Conservation (phyloP, 108 stramenopile species). For the Cylindrotheca closterium region DNA sequence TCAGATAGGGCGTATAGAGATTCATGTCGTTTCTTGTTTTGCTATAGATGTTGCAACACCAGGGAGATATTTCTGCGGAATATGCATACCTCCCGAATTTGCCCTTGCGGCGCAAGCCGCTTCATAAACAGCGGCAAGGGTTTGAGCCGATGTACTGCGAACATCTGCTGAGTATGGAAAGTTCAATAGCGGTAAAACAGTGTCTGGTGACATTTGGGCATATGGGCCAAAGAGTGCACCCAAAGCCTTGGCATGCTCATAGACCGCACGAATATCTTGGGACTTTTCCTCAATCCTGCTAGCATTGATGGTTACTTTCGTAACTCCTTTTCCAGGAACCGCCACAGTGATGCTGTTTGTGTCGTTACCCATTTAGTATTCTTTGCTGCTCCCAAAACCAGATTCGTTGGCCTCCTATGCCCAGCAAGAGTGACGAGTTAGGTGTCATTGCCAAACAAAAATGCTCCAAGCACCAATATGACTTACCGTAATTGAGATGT, state of each 20-base stretch:
- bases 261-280: conserved; percentile 64
- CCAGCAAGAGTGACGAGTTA: too few species aligned
- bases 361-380: conserved; percentile 30
- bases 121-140: conserved; percentile 76
- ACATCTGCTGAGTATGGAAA: conserved; percentile 80
- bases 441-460: too few species aligned
- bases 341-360: conserved; percentile 69
- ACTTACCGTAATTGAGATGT: conserved; percentile 54
- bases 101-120: conserved; percentile 61
- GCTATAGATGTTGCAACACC: conserved; percentile 37
- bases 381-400: too few species aligned
- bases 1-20: conserved; percentile 66
- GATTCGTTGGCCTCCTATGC: too few species aligned
- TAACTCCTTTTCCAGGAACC: conserved; percentile 72
- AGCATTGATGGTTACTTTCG: conserved; percentile 76
- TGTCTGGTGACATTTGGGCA: conserved; percentile 43
- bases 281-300: conserved; percentile 74
- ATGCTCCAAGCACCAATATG: too few species aligned
- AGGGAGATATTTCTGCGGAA: conserved; percentile 44
- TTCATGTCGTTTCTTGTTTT: too few species aligned
- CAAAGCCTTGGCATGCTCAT: conserved; percentile 70
- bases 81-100: conserved; percentile 26
- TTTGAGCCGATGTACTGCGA: conserved; percentile 65
- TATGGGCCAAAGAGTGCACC: conserved; percentile 65
- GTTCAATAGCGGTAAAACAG: conserved; percentile 55